Evolutionary conservation across 495 filamentous ascomycete genomes (phyloP), one percentile per base, ranked within the genome.

Genomic region (Lasiosphaeria ovina): DNA sequence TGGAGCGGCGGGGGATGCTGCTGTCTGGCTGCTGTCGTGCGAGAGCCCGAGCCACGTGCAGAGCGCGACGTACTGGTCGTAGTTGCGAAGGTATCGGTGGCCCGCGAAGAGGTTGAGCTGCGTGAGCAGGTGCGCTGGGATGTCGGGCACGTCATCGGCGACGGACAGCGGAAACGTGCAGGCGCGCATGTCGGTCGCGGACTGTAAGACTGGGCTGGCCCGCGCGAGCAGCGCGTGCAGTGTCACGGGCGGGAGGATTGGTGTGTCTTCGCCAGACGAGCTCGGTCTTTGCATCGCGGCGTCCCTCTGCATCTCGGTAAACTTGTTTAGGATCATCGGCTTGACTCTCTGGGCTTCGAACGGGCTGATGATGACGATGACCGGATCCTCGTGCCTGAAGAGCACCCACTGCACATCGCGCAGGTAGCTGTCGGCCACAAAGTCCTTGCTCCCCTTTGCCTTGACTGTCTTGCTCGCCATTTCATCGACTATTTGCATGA

Each of bases 101-200:
- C 88, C 87, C 0, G 88, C 77, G 63, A 90, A 91, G 6, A 91
- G 74, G 61, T 87, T 87, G 11, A 90, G 76, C 53, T 86, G 76
- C 3, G 73, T 66, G 2, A 72, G 48, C 24, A 80, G 59, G 0
- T 62, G 24, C 24, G 47, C 16, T 16, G 68, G 55, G 69, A 64
- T 24, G 63, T 44, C 42, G 55, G 54, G n/a, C 68, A 55, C 24
- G 24, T 24, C 24, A 16, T 14, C 40, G 51, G 17, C 12, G 4
- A 5, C 34, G 11, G n/a, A 14, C 3, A 65, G 11, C n/a, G 75
- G 76, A 50, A 77, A 55, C 11, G 72, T 68, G 58, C 70, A 83
- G 17, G 80, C 68, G 3, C 62, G 62, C 1, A 87, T 68, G 12
- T 76, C 70, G 45, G 87, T 83, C n/a, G 87, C 68, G 8, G 77